Evolutionary conservation across 345 rosid genomes (phyloP), one percentile per base, ranked within the genome.

Genomic region (Erysimum cheiranthoides): DNA sequence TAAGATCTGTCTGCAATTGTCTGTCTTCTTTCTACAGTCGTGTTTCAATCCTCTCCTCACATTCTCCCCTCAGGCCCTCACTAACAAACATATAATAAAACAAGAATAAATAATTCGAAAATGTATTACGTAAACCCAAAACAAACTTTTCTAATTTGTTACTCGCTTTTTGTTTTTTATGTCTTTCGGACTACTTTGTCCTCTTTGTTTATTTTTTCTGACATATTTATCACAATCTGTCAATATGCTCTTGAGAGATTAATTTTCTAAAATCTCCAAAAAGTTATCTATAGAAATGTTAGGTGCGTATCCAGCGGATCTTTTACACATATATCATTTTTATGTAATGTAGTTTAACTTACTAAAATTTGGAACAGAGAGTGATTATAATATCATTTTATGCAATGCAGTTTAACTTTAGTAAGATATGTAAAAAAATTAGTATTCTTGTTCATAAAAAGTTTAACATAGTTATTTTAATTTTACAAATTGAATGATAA

Each of bases 11-110:
- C 71, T 61, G 62, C 62, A 58, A 57, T 58, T 65, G 73, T 71
- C 76, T 71, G 76, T 36, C 71, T 54, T 57, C 46, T 65, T 52
- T 63, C 59, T 49, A 66, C 51, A 16, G 73, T 72, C 77, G 81
- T 78, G 81, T 78, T 59, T 78, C 73, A 78, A 66, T 66, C 77
- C 73, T 50, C 69, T 59, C 81, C 77, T 78, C 81, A 65, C 68
- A 77, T 66, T 78, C 50, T 66, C 21, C 11, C 64, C 27, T 59
- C 73, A 40, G 59, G n/a, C 11, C 64, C 27, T 59, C 73, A 40
- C 81, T 50, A 71, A 77, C 73, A 66, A 66, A 50, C 68, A 58
- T 71, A 66, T 17, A 78, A 78, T 49, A 66, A 63, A 71, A 71
- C 52, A 49, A 77, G 14, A 58, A 50, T 59, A 57, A 3, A 71